Percentiles rank a stretch among this genome's conserved stretches.
These are phyloP conservation scores for Petunia hybrid DNA, from an alignment of 305 asterid genomes.

Conservation along the genomic window DNA sequence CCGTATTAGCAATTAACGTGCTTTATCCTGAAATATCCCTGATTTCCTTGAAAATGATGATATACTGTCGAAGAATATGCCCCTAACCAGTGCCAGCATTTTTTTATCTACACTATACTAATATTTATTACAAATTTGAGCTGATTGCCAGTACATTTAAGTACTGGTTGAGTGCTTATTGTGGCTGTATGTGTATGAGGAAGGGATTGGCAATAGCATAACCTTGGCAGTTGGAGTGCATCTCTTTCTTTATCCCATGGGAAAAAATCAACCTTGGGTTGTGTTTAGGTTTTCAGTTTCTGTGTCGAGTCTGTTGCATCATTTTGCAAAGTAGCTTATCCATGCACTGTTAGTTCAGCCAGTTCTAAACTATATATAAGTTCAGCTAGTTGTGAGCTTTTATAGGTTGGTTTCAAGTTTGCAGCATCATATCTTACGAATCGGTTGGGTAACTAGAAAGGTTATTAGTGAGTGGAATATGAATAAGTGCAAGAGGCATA, in stretches of 20 bases:
- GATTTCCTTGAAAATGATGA: not conserved
- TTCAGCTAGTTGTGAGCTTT: not conserved
- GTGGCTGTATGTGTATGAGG: not conserved
- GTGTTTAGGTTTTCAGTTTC: no score
- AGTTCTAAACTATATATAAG: no score
- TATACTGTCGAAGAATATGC: not conserved
- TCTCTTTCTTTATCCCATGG: no score
- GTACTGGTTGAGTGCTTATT: not conserved
- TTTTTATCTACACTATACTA: not conserved
- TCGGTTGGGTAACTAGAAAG: slow-evolving; percentile 11
- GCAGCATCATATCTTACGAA: not conserved
- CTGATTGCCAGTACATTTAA: slow-evolving; percentile 14
- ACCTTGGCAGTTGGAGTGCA: not conserved
- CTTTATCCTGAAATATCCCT: not conserved
- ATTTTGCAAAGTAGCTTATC: no score
- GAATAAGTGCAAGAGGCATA: not conserved
- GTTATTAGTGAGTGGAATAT: not conserved
- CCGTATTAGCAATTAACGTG: not conserved
- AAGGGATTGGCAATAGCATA: not conserved
- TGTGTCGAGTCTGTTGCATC: no score
- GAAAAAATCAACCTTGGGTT: no score
- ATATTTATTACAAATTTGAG: slow-evolving; percentile 7
- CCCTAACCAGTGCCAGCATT: not conserved
- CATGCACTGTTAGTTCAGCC: not conserved
- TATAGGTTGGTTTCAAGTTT: slow-evolving; percentile 1